A percentile compares a stretch with the other conserved stretches of the same genome.
Evolutionary conservation across 257 asterid species (phyloP).

Genomic region (Scutellaria barbata): DNA sequence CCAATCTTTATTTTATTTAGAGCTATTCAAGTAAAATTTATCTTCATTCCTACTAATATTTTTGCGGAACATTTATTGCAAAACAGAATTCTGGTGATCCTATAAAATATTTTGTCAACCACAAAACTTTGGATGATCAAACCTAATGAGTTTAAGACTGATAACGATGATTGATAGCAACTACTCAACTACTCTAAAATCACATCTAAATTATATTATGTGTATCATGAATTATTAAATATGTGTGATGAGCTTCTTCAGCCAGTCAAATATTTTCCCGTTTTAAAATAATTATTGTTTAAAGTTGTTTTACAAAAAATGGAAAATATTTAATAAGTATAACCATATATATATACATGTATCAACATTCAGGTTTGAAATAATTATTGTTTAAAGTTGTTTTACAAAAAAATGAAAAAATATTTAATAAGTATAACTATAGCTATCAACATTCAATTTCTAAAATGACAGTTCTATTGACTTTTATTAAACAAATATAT

Average conservation of each 20-base stretch:
- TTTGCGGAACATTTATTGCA: conserved; percentile 27
- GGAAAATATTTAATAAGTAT: too few species aligned
- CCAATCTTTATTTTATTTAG: too few species aligned
- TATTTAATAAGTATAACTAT: too few species aligned
- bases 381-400: neutral
- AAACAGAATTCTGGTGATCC: neutral
- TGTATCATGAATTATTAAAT: neutral
- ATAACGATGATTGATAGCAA: conserved; percentile 3
- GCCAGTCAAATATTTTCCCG: neutral
- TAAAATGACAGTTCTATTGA: too few species aligned
- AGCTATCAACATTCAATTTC: too few species aligned
- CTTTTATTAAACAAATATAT: too few species aligned
- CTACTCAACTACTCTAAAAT: neutral
- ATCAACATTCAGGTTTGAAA: too few species aligned
- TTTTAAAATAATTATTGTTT: neutral
- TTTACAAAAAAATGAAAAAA: too few species aligned
- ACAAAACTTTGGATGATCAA: conserved; percentile 14
- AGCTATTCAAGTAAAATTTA: too few species aligned
- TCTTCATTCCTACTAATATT: too few species aligned
- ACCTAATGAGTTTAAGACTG: neutral
- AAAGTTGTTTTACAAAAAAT: too few species aligned
- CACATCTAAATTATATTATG: neutral
- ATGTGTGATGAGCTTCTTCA: neutral
- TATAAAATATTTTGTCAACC: neutral
- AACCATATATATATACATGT: too few species aligned